A percentile compares a stretch with the other conserved stretches of the same genome.
phyloP scores from a whole-genome alignment of 345 rosid species.

The Syzygium aromaticum region DNA sequence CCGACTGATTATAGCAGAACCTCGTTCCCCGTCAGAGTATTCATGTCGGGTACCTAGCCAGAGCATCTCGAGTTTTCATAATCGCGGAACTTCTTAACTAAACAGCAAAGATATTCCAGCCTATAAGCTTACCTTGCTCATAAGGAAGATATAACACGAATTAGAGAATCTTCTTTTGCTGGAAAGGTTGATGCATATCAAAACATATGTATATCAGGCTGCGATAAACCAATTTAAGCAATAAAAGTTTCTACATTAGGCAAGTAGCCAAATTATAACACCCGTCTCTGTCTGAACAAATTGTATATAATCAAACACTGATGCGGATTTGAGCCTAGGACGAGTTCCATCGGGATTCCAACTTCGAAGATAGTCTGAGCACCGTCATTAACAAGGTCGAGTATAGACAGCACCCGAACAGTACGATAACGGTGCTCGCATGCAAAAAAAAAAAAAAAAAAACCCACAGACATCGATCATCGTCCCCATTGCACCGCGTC shows the following conservation, averaged over 20 bases:
- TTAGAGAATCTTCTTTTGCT: no score
- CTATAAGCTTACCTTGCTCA: neutral
- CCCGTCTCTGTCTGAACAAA: neutral
- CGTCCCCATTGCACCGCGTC: neutral
- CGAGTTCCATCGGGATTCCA: neutral
- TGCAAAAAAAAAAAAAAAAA: neutral
- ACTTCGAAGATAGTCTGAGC: neutral
- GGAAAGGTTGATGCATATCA: no score
- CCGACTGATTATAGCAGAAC: neutral
- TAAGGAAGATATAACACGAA: neutral
- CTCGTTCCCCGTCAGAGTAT: neutral
- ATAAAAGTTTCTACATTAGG: neutral
- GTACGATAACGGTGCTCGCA: neutral
- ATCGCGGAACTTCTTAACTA: neutral
- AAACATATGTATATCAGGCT: neutral
- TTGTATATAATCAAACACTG: neutral
- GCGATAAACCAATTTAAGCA: neutral
- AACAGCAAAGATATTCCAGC: neutral
- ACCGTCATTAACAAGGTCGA: neutral
- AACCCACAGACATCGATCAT: neutral
- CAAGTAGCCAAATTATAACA: neutral
- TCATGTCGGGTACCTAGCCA: neutral
- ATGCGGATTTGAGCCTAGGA: neutral
- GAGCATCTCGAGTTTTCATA: neutral
- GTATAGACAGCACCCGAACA: neutral